Evolutionary conservation across 2,329 filamentous ascomycete genomes (phyloP), one percentile per base, ranked within the genome.

Genomic region (Aspergillus pseudonomiae): DNA sequence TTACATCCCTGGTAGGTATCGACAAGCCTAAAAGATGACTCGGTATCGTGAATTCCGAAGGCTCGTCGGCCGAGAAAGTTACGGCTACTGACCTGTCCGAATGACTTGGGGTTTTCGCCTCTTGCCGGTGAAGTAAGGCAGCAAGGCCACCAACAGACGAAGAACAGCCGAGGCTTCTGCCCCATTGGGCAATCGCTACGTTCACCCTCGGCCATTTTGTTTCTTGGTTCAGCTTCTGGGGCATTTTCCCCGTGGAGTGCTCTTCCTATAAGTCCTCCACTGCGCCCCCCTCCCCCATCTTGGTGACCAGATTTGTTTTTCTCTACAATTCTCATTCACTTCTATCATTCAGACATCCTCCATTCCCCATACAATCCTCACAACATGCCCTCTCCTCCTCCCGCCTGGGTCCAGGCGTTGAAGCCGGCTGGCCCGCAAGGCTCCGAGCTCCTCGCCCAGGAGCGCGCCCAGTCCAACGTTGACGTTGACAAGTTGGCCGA

Each of bases 371-470:
- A 36, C 57, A 58, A 52, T 19, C 21, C 21, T 46, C 57, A 32
- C 59, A 73, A 45, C 30, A 79, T 79, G 78, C 73, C 75, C 30
- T 73, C 77, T 65, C 75, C 79, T 65, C 77, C 83, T 68, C 86
- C 86, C 45, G 81, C 84, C 77, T 91, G 89, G 89, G 89, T 91
- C 70, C 87, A 88, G 77, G 83, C 85, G 68, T 81, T 91, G 68
- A 88, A 85, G 80, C 88, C 88, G 41, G 83, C 89, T 3, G 85
- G 85, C 61, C 88, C 88, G 6, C 89, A 92, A 70, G 90, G 91
- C 66, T 82, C 84, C 45, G 89, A 92, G 72, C 83, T 93, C 55
- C 86, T 93, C 60, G 77, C 83, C n/a, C 82, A 85, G 57, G 91
- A 93, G 81, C 86, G 91, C 66, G 84, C 84, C 28, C 86, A 86